phyloP scores from a whole-genome alignment of 768 basidiomycete genomes.

The Lactarius sanguifluus region DNA sequence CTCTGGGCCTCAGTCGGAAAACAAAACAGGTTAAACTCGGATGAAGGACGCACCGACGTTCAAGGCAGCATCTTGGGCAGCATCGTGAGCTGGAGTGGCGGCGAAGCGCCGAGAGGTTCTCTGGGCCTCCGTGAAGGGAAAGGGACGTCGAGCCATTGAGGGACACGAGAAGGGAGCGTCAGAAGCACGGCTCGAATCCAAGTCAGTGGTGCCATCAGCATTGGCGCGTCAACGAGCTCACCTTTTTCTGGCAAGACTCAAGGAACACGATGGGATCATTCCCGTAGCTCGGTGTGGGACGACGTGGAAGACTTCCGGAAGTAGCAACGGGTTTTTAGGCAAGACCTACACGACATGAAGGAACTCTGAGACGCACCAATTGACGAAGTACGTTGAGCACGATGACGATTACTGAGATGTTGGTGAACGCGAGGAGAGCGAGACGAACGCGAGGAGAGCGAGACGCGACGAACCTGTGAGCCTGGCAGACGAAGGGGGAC shows the following conservation, averaged over 20 bases:
- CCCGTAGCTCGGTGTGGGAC: constrained; percentile 87
- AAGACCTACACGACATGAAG: constrained; percentile 48
- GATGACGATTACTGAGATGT: constrained; percentile 65
- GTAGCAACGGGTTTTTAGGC: constrained; percentile 68
- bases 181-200: constrained; percentile 43
- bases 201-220: background rate
- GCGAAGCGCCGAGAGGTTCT: too few relatives aligned
- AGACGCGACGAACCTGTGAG: too few relatives aligned
- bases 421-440: constrained; percentile 51
- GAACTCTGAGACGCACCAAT: constrained; percentile 50
- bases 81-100: too few relatives aligned
- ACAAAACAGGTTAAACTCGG: too few relatives aligned
- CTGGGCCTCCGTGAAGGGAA: too few relatives aligned
- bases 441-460: too few relatives aligned
- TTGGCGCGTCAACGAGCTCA: constrained; percentile 33
- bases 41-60: too few relatives aligned
- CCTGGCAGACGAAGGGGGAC: too few relatives aligned
- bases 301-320: constrained; percentile 92
- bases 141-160: too few relatives aligned
- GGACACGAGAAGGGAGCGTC: too few relatives aligned
- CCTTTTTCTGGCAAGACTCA: constrained; percentile 75
- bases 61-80: too few relatives aligned
- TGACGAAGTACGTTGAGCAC: constrained; percentile 77
- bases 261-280: constrained; percentile 92
- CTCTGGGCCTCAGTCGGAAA: too few relatives aligned